These are phyloP conservation scores for Globisporangium paroecandrum DNA, from an alignment of 352 stramenopile species.

Conservation along the genomic window DNA sequence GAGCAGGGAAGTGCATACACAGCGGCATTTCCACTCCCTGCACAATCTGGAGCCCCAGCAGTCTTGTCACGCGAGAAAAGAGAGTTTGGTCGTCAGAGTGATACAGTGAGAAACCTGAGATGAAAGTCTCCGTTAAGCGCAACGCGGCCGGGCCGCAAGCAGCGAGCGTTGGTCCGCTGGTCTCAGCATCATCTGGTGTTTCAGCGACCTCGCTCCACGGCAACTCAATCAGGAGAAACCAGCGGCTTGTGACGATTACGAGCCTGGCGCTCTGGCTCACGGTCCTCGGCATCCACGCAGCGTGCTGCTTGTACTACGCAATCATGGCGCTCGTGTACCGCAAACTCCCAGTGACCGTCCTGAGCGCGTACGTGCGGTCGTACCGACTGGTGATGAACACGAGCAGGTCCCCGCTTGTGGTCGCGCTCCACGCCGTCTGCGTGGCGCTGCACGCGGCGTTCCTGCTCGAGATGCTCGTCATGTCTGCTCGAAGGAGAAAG, in stretches of 20 bases:
- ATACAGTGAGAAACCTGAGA: background rate
- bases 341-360: background rate
- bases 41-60: too few relatives aligned
- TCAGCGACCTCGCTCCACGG: too few relatives aligned
- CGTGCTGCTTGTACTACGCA: background rate
- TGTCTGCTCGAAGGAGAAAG: background rate
- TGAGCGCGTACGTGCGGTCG: background rate
- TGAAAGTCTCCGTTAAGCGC: background rate
- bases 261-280: background rate
- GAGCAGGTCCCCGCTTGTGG: background rate
- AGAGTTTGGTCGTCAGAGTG: too few relatives aligned
- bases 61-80: too few relatives aligned
- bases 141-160: background rate
- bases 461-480: constrained; percentile 6
- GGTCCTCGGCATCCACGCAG: background rate
- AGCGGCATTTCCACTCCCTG: too few relatives aligned
- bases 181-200: background rate
- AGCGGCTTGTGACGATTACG: background rate
- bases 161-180: background rate
- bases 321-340: constrained; percentile 2
- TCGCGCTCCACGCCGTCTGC: background rate
- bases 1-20: too few relatives aligned
- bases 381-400: background rate
- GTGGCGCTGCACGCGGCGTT: background rate
- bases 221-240: background rate